Base-by-base conservation (phyloP, 495 filamentous ascomycete species). In the Aspergillus carlsbadensis region DNA sequence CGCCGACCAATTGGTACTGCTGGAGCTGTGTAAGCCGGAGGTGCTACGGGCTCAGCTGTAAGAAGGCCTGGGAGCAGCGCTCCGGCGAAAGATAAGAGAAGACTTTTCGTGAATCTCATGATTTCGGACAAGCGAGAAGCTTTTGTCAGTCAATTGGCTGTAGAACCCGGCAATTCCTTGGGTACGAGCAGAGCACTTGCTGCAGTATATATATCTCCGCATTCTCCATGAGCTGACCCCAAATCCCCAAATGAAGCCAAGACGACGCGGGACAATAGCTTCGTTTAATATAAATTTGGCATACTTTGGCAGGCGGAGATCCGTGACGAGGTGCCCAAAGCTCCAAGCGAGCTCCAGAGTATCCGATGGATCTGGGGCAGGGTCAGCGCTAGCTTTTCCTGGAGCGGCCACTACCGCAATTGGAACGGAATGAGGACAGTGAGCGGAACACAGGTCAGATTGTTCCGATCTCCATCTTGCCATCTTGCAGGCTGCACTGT, bases 341-440 rank as follows among this genome's bases (percentile, higher is more conserved):
- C 48, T 36, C 41, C 52, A 36, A 54, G 8, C 7, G n/a, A 20
- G 17, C 10, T n/a, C n/a, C 17, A 31, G n/a, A n/a, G n/a, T n/a
- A n/a, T n/a, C n/a, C 14, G 4, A 18, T 34, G 15, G 37, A 14
- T 36, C 24, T 54, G 40, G 52, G n/a, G 11, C 29, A 22, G 41
- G 40, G 37, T 26, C 41, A 42, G 34, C 40, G 52, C 52, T 54
- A 54, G 41, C 52, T 54, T 36, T 1, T 54, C 24, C 35, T 18
- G 40, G 31, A 37, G 41, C 52, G 52, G 52, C 17, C 6, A 37
- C 29, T 45, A 17, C 52, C 41, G 6, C 40, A 54, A 46, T 6
- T n/a, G 34, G 52, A 54, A 43, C 52, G 52, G 52, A 53, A 39
- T 29, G 37, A 42, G 22, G 50, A 14, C 26, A 29, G 26, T 8